phyloP scores from a whole-genome alignment of 495 filamentous ascomycete genomes.

The Penicillium riverlandense region DNA sequence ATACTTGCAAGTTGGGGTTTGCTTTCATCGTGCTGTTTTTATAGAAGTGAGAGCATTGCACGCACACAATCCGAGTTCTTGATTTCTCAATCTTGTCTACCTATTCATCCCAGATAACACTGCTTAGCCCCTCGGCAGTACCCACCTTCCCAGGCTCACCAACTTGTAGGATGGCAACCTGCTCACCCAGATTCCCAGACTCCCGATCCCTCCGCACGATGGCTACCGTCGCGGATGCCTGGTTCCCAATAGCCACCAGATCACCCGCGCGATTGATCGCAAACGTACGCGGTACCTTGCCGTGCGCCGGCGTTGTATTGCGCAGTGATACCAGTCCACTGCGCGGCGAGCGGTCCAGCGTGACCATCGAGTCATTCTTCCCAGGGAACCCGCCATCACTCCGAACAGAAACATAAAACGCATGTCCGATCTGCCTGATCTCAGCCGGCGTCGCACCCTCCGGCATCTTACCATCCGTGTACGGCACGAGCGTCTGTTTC shows the following conservation, averaged over 20 bases:
- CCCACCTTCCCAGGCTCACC: conserved; percentile 30
- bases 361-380: conserved; percentile 28
- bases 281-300: conserved; percentile 56
- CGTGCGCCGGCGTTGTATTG: conserved; percentile 48
- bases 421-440: conserved; percentile 19
- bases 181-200: conserved; percentile 48
- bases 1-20: conserved; percentile 3
- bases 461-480: conserved; percentile 18
- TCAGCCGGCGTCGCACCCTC: conserved; percentile 29
- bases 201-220: conserved; percentile 49
- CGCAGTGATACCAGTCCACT: conserved; percentile 45
- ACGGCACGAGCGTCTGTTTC: conserved; percentile 23
- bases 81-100: neutral
- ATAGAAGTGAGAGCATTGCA: conserved; percentile 1
- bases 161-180: conserved; percentile 34
- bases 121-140: conserved; percentile 39
- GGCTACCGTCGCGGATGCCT: conserved; percentile 50
- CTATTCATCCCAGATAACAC: conserved; percentile 54
- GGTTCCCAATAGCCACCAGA: conserved; percentile 55
- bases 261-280: conserved; percentile 56
- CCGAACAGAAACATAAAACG: conserved; percentile 38
- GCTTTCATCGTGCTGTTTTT: neutral
- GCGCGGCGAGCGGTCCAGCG: conserved; percentile 17
- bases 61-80: conserved; percentile 1
- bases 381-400: conserved; percentile 26